These are phyloP conservation scores for Waltergamsia citrina DNA, from an alignment of 2,329 filamentous ascomycete species.

Conservation along the genomic window DNA sequence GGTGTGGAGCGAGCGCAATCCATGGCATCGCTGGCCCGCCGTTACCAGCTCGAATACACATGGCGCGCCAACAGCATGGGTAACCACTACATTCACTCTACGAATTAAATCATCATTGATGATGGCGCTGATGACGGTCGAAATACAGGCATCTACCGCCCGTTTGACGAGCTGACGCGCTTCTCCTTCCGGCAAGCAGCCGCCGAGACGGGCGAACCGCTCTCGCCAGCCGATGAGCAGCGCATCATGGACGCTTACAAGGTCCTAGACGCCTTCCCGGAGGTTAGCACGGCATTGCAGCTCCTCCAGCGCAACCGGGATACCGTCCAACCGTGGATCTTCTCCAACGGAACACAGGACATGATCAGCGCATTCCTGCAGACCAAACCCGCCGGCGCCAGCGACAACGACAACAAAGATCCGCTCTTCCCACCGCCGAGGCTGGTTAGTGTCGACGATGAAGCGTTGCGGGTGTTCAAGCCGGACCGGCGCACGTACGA, in stretches of 20 bases:
- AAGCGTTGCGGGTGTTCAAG: conserved; percentile 42
- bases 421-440: conserved; percentile 28
- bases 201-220: conserved; percentile 37
- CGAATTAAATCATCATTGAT: neutral
- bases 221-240: conserved; percentile 32
- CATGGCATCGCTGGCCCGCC: conserved; percentile 54
- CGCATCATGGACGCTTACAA: conserved; percentile 56
- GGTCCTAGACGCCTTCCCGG: conserved; percentile 52
- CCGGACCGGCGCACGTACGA: conserved; percentile 52
- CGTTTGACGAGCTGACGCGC: conserved; percentile 53
- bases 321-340: conserved; percentile 46
- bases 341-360: conserved; percentile 57
- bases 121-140: neutral
- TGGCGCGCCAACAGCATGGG: conserved; percentile 71
- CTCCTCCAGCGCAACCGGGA: conserved; percentile 26
- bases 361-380: conserved; percentile 55
- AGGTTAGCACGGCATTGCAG: conserved; percentile 45
- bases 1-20: conserved; percentile 44
- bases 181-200: conserved; percentile 55
- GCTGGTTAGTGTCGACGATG: conserved; percentile 52
- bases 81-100: conserved; percentile 19
- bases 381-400: conserved; percentile 44
- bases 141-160: conserved; percentile 31
- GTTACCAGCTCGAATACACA: conserved; percentile 68
- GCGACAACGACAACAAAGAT: conserved; percentile 18